Conservation (phyloP, 768 basidiomycete genomes). For the Boletellus ananas region DNA sequence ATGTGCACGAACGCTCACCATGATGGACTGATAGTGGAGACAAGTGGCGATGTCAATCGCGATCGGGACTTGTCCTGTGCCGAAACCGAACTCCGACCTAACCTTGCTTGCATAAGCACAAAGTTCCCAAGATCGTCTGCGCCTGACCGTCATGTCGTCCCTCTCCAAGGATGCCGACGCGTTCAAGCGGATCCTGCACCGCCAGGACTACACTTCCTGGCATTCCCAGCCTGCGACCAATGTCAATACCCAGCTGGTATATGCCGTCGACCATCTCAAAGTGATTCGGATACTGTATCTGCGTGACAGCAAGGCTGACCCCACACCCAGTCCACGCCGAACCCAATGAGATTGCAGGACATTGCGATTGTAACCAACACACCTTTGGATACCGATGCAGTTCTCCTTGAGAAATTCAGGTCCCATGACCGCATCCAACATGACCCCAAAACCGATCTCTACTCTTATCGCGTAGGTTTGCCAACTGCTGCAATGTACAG, state of each 20-base stretch:
- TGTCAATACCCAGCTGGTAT: conserved; percentile 83
- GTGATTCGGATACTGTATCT: conserved; percentile 33
- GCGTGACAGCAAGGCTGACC: conserved; percentile 10
- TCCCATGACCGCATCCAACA: conserved; percentile 75
- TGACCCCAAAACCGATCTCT: conserved; percentile 81
- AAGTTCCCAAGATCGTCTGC: neutral
- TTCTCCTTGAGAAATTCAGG: conserved; percentile 77
- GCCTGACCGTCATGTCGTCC: conserved; percentile 49
- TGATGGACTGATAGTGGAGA: conserved; percentile 19
- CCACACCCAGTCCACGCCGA: conserved; percentile 51
- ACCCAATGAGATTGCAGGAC: conserved; percentile 85
- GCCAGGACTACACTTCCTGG: conserved; percentile 73
- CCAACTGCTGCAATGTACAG: neutral
- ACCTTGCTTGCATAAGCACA: conserved; percentile 24
- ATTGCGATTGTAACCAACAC: conserved; percentile 78
- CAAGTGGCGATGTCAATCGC: conserved; percentile 25
- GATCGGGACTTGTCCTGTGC: conserved; percentile 10
- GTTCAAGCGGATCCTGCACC: conserved; percentile 61
- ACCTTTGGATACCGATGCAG: conserved; percentile 66
- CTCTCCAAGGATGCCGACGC: conserved; percentile 67
- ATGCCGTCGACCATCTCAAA: conserved; percentile 79
- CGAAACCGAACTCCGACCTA: conserved; percentile 23
- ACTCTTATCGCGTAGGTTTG: conserved; percentile 74
- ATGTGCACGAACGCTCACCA: conserved; percentile 24
- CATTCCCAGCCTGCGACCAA: conserved; percentile 87